Evolutionary conservation across 2,329 filamentous ascomycete species (phyloP), one percentile per base, ranked within the genome.

Genomic region (Thelonectria olida): DNA sequence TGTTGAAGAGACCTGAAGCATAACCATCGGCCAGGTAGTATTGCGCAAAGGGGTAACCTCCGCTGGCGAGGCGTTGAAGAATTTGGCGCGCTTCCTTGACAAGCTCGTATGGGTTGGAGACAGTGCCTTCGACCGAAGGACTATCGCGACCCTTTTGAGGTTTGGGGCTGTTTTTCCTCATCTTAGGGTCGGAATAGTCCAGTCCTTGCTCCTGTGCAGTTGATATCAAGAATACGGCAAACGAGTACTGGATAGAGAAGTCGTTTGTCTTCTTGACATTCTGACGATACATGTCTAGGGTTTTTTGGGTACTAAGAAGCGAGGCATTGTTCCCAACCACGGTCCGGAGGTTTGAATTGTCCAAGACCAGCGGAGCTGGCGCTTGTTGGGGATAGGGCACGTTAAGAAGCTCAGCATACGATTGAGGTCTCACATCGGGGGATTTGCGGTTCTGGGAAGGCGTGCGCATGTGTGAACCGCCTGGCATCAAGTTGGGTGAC

Each of bases 251-350:
- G 31, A 97, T 92, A 4, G 91, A 90, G 15, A 90, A 85, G 76
- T 97, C 93, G 64, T 91, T 96, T 3, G 96, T 97, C 82, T 99
- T 99, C 81, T 97, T 98, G 60, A 97, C 92, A 73, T 98, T 99
- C 56, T 91, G 90, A 44, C 95, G 88, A 77, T 99, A 99, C 95
- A 98, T 97, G 56, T 98, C 94, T 49, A 99, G 86, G 2, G 96
- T 99, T 79, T 98, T 94, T 74, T 95, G 92, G 31, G 92, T 90
- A 72, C 93, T 94, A 27, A 99, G 85, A 12, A 99, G 84, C 19
- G 94, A 97, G 4, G 95, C 95, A 80, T 97, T 97, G 73, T 88
- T 91, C 44, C 96, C 96, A 22, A 99, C 89, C 15, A 87, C 89
- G 57, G 85, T 88, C 62, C 92, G 90, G 49, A 99, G 81, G 64